A percentile compares a stretch with the other conserved stretches of the same genome.
Conservation (phyloP, 208 protist species). For the Wallacemonas sp. region DNA sequence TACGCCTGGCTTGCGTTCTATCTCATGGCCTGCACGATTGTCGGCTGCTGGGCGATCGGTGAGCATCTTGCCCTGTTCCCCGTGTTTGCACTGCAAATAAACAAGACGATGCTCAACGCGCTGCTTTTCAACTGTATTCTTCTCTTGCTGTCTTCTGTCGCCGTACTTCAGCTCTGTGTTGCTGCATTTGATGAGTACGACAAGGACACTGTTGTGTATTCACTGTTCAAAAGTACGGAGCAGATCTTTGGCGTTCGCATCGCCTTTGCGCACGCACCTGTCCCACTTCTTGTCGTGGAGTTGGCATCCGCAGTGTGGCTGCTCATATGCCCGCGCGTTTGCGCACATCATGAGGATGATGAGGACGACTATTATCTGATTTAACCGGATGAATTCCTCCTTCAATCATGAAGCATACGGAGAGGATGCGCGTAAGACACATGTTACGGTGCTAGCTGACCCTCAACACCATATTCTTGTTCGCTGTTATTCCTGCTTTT, state of each 20-base stretch:
- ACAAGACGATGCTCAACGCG: slow-evolving; percentile 92
- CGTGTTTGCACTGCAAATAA: slow-evolving; percentile 75
- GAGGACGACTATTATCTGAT: slow-evolving; percentile 15
- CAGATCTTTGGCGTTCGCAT: slow-evolving; percentile 48
- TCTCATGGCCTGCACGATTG: slow-evolving; percentile 82
- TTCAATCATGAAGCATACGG: too few species aligned
- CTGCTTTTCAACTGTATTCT: slow-evolving; percentile 94
- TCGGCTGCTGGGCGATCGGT: slow-evolving; percentile 89
- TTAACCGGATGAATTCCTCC: too few species aligned
- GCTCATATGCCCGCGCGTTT: slow-evolving; percentile 23
- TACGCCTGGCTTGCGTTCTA: slow-evolving; percentile 92
- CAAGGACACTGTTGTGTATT: slow-evolving; percentile 41
- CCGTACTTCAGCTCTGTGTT: slow-evolving; percentile 90
- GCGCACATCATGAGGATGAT: neutral
- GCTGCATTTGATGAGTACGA: slow-evolving; percentile 84
- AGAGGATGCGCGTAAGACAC: too few species aligned
- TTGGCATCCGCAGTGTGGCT: slow-evolving; percentile 33
- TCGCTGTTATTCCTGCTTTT: too few species aligned
- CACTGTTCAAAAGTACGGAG: slow-evolving; percentile 50
- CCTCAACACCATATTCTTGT: too few species aligned
- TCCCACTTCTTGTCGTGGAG: slow-evolving; percentile 42
- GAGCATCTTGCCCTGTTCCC: slow-evolving; percentile 58
- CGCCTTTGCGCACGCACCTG: slow-evolving; percentile 54
- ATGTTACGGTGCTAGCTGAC: too few species aligned
- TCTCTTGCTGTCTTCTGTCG: slow-evolving; percentile 84